Base-by-base conservation (phyloP, 2,329 filamentous ascomycete genomes). In the Aureobasidium sp. region DNA sequence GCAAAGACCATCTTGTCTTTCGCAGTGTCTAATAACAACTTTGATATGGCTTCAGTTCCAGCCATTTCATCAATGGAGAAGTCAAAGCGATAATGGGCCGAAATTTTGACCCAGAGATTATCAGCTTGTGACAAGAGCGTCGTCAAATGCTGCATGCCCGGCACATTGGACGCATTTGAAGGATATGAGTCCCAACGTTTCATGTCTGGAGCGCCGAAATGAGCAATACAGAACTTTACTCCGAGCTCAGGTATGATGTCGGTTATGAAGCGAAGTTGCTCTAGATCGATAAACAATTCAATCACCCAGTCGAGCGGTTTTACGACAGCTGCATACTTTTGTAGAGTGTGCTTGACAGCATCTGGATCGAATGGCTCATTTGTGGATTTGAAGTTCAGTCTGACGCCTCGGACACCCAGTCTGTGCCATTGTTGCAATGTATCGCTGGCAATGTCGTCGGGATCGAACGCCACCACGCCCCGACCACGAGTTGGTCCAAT, bases 151-250 rank as follows among this genome's bases (percentile, higher is more conserved):
- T 69, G 64, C 66, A 84, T 84, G 0, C 82, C 83, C n/a, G 45
- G 58, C 11, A 50, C 52, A 41, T 66, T 63, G 6, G 65, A 54
- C 15, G 50, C 50, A 21, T 54, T 37, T 30, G 50, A 41, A 32
- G 50, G 50, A 54, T 54, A 42, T 63, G 37, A 41, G 5, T 10
- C 83, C 66, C 1, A 70, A 70, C 53, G 29, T 27, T 39, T 59
- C 44, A 75, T 42, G 21, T 61, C 48, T 8, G 55, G 59, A 53
- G 49, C 59, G 7, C 82, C 84, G 63, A 86, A 81, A 67, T 87
- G 84, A 67, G 85, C 84, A 67, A 87, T 77, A 64, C 81, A 84
- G 41, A 85, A 70, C 49, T 77, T 79, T 21, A 85, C 76, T 2
- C 61, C 65, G 2, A 86, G 74, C 1, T 69, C 66, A 1, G 80